Evolutionary conservation across 345 rosid species (phyloP), one percentile per base, ranked within the genome.

Genomic region (Hirschfeldia incana): DNA sequence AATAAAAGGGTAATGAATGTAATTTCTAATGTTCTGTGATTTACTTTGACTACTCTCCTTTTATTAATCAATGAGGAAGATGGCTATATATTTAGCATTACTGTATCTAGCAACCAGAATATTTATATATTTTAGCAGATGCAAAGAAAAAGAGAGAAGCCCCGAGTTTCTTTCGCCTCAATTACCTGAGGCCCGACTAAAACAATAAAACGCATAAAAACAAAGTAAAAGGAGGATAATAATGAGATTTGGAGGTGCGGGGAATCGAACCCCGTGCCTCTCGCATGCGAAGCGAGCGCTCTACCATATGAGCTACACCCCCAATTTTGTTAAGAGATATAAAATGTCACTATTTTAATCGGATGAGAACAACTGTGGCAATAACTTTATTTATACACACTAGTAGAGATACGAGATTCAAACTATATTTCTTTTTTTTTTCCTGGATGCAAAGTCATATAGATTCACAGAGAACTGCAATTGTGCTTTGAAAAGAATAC

Each of bases 261-360:
- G 93, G 94, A 91, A 90, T 93, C 97, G 92, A 91, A 93, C 97
- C 90, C 91, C 90, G 97, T 90, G 91, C 98, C 97, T 93, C 97
- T 95, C 97, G 97, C 98, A 95, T 93, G 97, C 98, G 90, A 91
- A 90, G 97, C 97, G 93, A 93, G 92, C 91, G 94, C 97, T 95
- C 98, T 91, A 91, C 61, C 79, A 69, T 77, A 77, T 77, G 80
- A 77, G 75, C 74, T 76, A 76, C 80, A 89, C 53, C 75, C 75
- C 39, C 39, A 36, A 36, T 7, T 36, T 36, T 21, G 21, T n/a
- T n/a, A n/a, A n/a, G 21, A 21, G 21, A 21, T 21, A 21, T 21
- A 21, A 21, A 21, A 21, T 21, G 21, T 21, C 21, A 21, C 21
- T 21, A 21, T 21, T 21, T 21, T 21, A 21, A 21, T 21, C 21